These are phyloP conservation scores for Pyracantha coccinea DNA, from an alignment of 331 rosid species.

Conservation along the genomic window DNA sequence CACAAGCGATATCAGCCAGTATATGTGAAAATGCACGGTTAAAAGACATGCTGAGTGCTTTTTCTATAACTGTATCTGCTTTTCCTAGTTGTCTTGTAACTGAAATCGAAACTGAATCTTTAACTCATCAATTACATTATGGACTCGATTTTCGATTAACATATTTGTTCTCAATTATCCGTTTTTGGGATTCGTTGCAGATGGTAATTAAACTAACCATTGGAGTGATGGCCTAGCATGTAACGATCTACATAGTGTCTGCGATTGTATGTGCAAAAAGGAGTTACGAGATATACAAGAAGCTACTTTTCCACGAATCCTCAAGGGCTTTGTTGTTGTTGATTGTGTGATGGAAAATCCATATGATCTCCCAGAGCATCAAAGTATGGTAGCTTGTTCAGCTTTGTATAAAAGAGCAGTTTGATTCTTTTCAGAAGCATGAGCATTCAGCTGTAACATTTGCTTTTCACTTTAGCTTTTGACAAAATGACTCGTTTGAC, in stretches of 20 bases:
- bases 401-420: constrained; percentile 1
- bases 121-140: background rate
- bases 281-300: background rate
- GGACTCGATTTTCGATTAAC: background rate
- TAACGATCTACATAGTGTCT: background rate
- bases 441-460: background rate
- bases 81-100: no score
- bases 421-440: background rate
- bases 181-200: constrained; percentile 7
- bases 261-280: background rate
- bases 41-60: no score
- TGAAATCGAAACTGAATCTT: background rate
- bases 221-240: background rate
- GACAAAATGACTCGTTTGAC: background rate
- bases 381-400: background rate
- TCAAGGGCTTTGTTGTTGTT: background rate
- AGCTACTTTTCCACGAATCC: background rate
- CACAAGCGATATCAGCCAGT: no score
- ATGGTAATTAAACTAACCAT: background rate
- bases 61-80: no score
- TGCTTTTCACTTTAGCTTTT: background rate
- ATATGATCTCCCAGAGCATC: background rate
- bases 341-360: constrained; percentile 3
- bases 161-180: background rate
- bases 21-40: no score